A percentile compares a stretch with the other conserved stretches of the same genome.
Evolutionary conservation across 2,329 filamentous ascomycete species (phyloP).

Genomic region (Calonectria hawksworthii): DNA sequence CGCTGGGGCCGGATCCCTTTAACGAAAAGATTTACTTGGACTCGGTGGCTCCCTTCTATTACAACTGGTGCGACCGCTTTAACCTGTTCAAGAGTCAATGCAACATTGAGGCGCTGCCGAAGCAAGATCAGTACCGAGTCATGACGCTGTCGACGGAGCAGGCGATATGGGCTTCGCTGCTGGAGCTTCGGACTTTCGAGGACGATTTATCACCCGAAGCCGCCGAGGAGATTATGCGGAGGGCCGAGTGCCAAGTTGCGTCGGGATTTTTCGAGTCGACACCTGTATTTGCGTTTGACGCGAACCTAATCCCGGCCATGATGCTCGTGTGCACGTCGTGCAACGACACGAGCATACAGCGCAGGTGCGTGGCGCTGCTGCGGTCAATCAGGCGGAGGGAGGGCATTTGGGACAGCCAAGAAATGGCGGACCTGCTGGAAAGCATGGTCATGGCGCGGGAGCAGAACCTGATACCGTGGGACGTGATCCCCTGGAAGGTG

Average conservation of each 20-base stretch:
- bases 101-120: constrained; percentile 1
- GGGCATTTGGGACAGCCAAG: constrained; percentile 42
- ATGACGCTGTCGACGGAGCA: constrained; percentile 22
- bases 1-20: not conserved
- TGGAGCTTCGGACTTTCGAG: constrained; percentile 5
- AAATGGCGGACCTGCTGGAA: constrained; percentile 34
- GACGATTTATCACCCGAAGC: constrained; percentile 13
- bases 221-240: constrained; percentile 21
- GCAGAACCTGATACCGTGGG: constrained; percentile 10
- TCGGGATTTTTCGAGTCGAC: not conserved
- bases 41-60: constrained; percentile 9
- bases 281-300: constrained; percentile 37
- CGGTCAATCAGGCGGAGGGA: constrained; percentile 32
- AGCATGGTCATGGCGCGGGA: constrained; percentile 29
- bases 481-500: constrained; percentile 23
- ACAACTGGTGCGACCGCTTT: constrained; percentile 22
- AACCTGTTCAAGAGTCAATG: constrained; percentile 10
- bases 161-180: constrained; percentile 17
- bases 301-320: constrained; percentile 28
- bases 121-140: constrained; percentile 22
- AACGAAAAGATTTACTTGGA: constrained; percentile 3
- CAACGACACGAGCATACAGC: constrained; percentile 20
- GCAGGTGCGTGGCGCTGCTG: constrained; percentile 26
- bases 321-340: constrained; percentile 32
- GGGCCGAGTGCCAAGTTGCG: constrained; percentile 19